These are phyloP conservation scores for Lactifluus echinatus DNA, from an alignment of 768 basidiomycete species.

Conservation along the genomic window DNA sequence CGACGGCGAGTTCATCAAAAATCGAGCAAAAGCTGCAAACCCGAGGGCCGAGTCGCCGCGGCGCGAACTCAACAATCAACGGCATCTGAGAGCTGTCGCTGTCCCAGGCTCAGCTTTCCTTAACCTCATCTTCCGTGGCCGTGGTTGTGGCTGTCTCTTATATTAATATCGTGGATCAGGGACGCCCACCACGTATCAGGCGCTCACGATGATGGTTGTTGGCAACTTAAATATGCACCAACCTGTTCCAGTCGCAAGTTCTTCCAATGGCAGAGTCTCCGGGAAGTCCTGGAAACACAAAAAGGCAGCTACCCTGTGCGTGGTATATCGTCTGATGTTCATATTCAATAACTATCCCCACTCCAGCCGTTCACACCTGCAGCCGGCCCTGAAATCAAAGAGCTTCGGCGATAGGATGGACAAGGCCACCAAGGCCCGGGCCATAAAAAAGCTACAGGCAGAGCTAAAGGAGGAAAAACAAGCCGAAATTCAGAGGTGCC, in stretches of 20 bases:
- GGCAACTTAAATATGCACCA: conserved; percentile 4
- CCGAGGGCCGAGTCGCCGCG: conserved; percentile 8
- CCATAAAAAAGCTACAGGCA: conserved; percentile 62
- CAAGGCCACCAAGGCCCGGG: conserved; percentile 52
- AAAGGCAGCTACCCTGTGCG: conserved; percentile 46
- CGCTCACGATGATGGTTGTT: too few species aligned
- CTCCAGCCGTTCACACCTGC: conserved; percentile 59
- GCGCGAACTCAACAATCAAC: neutral
- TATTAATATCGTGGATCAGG: too few species aligned
- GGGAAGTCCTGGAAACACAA: conserved; percentile 59
- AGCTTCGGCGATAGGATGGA: conserved; percentile 63
- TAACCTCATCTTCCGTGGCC: too few species aligned
- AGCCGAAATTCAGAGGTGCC: conserved; percentile 54
- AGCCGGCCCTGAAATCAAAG: conserved; percentile 54
- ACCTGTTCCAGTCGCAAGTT: conserved; percentile 38
- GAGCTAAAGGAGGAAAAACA: conserved; percentile 74
- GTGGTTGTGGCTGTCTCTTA: too few species aligned
- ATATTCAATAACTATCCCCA: conserved; percentile 10
- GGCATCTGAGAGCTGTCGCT: too few species aligned
- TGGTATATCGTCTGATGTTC: too few species aligned
- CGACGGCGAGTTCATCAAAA: conserved; percentile 31
- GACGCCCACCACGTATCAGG: too few species aligned
- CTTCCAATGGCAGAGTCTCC: conserved; percentile 57
- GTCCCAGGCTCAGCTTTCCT: too few species aligned
- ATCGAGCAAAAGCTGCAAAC: conserved; percentile 23